phyloP scores from a whole-genome alignment of 1,284 basidiomycete genomes.

The Ganoderma lucidum region DNA sequence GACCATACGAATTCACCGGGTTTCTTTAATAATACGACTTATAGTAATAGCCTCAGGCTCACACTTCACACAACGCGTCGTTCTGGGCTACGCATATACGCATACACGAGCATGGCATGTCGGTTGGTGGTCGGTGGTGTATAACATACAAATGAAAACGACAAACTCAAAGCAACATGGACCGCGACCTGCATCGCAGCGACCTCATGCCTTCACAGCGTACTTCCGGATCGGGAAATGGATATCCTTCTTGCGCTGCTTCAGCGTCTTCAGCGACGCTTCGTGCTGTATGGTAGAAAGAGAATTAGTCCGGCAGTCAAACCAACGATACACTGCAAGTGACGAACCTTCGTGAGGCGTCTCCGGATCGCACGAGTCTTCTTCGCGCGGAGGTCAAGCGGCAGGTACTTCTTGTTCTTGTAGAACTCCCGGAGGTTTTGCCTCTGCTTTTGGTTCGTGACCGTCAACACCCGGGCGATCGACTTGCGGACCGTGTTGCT shows the following conservation, averaged over 20 bases:
- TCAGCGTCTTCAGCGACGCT: constrained; percentile 83
- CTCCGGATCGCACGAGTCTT: constrained; percentile 99
- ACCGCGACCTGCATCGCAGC: constrained; percentile 27
- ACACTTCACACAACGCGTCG: constrained; percentile 10
- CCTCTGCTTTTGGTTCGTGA: constrained; percentile 98
- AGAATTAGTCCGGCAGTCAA: neutral
- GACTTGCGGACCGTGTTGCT: constrained; percentile 99
- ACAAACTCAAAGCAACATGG: constrained; percentile 40
- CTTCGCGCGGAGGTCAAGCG: constrained; percentile 98
- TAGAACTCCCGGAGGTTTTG: constrained; percentile 98
- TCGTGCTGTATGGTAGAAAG: constrained; percentile 69
- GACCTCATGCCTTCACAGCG: constrained; percentile 81
- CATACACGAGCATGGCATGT: constrained; percentile 45
- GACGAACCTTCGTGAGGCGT: constrained; percentile 86
- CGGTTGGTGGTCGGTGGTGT: constrained; percentile 45
- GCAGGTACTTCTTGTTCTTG: constrained; percentile 97
- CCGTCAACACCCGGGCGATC: constrained; percentile 97
- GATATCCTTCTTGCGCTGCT: constrained; percentile 91
- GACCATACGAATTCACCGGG: no score
- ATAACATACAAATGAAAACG: constrained; percentile 51
- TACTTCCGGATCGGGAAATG: constrained; percentile 92
- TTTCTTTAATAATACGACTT: no score
- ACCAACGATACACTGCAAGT: neutral
- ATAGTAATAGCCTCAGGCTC: constrained; percentile 1
- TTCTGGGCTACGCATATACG: constrained; percentile 27